Conservation (phyloP, 1,284 basidiomycete species). For the Amylostereum areolatum region DNA sequence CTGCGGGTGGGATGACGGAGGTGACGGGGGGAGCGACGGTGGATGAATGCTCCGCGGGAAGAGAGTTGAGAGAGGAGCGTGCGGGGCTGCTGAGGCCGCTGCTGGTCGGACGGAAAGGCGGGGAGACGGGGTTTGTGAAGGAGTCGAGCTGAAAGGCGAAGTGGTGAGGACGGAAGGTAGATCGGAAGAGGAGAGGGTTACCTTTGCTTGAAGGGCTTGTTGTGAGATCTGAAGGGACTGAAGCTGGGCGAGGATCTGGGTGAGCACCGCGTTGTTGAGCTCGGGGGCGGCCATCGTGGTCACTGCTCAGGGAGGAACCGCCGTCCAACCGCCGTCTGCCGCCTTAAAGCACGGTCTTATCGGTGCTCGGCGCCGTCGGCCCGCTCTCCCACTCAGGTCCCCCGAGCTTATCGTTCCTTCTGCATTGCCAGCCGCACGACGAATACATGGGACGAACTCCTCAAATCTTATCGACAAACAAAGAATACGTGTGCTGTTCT, state of each 20-base stretch:
- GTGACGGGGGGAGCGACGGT: conserved; percentile 16
- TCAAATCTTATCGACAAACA: neutral
- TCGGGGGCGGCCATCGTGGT: conserved; percentile 31
- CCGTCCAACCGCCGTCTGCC: neutral
- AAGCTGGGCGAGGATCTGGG: conserved; percentile 67
- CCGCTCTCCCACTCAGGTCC: no score
- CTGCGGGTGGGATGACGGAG: conserved; percentile 13
- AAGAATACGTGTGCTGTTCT: neutral
- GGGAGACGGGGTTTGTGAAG: conserved; percentile 20
- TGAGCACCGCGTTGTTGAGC: conserved; percentile 54
- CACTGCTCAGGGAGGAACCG: neutral
- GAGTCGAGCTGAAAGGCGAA: conserved; percentile 29
- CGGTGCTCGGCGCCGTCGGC: neutral
- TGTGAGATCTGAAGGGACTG: conserved; percentile 65
- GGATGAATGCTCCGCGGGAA: conserved; percentile 8
- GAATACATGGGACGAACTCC: neutral
- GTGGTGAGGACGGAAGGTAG: neutral
- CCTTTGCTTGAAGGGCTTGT: conserved; percentile 71
- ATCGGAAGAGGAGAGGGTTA: conserved; percentile 17
- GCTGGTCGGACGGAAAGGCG: conserved; percentile 19
- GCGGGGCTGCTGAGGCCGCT: conserved; percentile 18
- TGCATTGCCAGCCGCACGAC: neutral
- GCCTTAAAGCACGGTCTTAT: neutral
- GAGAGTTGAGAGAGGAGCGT: conserved; percentile 13
- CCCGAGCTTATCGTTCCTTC: neutral